Evolutionary conservation across 371 early-diverging fungal genomes (phyloP).

Genomic region (Rhizopus sp.): DNA sequence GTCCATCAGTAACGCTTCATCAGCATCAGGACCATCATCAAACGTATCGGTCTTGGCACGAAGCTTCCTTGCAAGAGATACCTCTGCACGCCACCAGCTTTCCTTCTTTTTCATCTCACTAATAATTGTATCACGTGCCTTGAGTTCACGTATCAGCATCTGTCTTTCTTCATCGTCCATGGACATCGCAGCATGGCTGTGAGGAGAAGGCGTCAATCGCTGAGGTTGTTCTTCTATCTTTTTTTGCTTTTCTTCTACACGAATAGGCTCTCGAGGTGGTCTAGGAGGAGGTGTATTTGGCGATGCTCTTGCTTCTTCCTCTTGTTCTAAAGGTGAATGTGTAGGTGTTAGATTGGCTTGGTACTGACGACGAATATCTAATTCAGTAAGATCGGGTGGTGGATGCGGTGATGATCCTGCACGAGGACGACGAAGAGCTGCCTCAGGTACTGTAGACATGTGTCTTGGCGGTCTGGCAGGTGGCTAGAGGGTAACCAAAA

Average conservation of each 20-base stretch:
- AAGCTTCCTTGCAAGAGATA: constrained; percentile 44
- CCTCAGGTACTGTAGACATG: constrained; percentile 48
- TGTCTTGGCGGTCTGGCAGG: constrained; percentile 43
- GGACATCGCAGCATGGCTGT: neutral
- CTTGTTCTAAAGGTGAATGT: neutral
- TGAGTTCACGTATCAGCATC: constrained; percentile 39
- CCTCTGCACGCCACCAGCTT: constrained; percentile 59
- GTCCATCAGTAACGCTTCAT: constrained; percentile 38
- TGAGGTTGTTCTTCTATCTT: neutral
- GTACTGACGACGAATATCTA: constrained; percentile 28
- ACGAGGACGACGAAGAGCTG: constrained; percentile 48
- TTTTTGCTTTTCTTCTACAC: neutral
- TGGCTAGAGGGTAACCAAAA: constrained; percentile 7
- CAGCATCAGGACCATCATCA: constrained; percentile 39
- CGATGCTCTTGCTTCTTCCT: constrained; percentile 3
- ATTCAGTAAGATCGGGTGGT: constrained; percentile 35
- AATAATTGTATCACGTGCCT: constrained; percentile 41
- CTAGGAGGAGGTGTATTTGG: constrained; percentile 1
- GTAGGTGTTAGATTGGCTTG: constrained; percentile 25
- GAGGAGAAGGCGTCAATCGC: neutral
- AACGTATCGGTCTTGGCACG: constrained; percentile 23
- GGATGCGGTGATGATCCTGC: constrained; percentile 43
- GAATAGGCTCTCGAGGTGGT: constrained; percentile 6
- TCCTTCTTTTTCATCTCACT: constrained; percentile 53
- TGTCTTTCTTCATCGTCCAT: constrained; percentile 22